phyloP scores from a whole-genome alignment of 768 basidiomycete species.

The Collybia sordida region DNA sequence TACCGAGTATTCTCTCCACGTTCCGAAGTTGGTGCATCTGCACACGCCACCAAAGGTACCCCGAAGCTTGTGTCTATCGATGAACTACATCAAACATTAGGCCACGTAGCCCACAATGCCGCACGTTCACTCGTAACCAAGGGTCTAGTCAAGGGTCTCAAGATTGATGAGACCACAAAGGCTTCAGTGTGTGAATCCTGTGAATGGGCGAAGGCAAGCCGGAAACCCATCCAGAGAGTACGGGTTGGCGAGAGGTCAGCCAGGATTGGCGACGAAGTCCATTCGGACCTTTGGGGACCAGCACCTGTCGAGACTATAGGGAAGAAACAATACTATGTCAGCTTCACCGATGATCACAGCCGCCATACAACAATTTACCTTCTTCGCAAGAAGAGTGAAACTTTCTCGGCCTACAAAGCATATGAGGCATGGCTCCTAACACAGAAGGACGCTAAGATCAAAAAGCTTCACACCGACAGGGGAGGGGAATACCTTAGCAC shows the following conservation, averaged over 20 bases:
- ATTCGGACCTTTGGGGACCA: constrained; percentile 38
- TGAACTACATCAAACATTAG: constrained; percentile 24
- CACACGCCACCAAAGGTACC: too few species aligned
- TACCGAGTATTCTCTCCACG: too few species aligned
- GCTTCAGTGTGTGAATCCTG: constrained; percentile 27
- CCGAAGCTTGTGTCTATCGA: constrained; percentile 8
- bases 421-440: constrained; percentile 23
- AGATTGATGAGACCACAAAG: constrained; percentile 18
- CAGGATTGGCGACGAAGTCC: constrained; percentile 27
- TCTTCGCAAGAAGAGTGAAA: constrained; percentile 26
- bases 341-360: constrained; percentile 33
- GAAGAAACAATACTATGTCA: constrained; percentile 25
- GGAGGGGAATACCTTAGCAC: constrained; percentile 34
- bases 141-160: constrained; percentile 22
- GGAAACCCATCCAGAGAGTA: constrained; percentile 23
- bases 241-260: constrained; percentile 17
- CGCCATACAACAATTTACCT: constrained; percentile 10
- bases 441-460: constrained; percentile 24
- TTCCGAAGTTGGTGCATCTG: too few species aligned
- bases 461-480: constrained; percentile 27
- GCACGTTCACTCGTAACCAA: constrained; percentile 21
- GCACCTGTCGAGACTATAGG: constrained; percentile 19
- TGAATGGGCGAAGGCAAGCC: constrained; percentile 25
- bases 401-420: constrained; percentile 19
- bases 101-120: constrained; percentile 22